Evolutionary conservation across 2,329 filamentous ascomycete genomes (phyloP), one percentile per base, ranked within the genome.

Genomic region (Pseudocercospora fijiensis): DNA sequence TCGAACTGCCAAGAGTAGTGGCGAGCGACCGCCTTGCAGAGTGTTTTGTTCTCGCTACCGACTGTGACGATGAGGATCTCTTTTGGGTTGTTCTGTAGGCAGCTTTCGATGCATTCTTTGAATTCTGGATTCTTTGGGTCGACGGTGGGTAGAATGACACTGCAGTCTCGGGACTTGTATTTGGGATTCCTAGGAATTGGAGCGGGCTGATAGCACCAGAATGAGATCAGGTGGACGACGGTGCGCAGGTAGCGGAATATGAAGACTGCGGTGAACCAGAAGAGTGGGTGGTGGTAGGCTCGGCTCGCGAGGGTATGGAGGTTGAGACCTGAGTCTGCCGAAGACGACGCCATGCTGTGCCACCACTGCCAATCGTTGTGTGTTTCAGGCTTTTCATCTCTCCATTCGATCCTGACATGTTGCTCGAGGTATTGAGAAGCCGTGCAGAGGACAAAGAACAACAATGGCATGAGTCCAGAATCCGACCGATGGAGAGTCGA

Each of bases 21-120:
- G 1, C 6, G 16, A 18, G 41, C 33, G 9, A 57, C 33, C 18
- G 16, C 30, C 18, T 57, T 47, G 30, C 58, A 57, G 7, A 53
- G 18, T 4, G 11, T 2, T 37, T 30, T 13, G 16, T 61, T 64
- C 6, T 64, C 58, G 6, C 16, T 11, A 1, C 62, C 62, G 22
- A 61, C 62, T 8, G 53, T 61, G 26, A 61, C 62, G 27, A 64
- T 64, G 7, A 64, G 30, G 43, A 64, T 64, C 20, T 57, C 58
- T 2, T 4, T 13, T n/a, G 58, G 62, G 2, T 10, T 13, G 33
- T 64, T 64, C 2, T 8, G 10, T 2, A 64, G 22, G 24, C 58
- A 57, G 6, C 51, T 52, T 24, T 60, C 43, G 22, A 62, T 51
- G n/a, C 58, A 64, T 24, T 64, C 52, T n/a, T 20, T 52, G 43